Percentiles rank a stretch among this genome's conserved stretches.
phyloP scores from a whole-genome alignment of 176 grass and related monocot genomes.

The Paspalum vaginatum region DNA sequence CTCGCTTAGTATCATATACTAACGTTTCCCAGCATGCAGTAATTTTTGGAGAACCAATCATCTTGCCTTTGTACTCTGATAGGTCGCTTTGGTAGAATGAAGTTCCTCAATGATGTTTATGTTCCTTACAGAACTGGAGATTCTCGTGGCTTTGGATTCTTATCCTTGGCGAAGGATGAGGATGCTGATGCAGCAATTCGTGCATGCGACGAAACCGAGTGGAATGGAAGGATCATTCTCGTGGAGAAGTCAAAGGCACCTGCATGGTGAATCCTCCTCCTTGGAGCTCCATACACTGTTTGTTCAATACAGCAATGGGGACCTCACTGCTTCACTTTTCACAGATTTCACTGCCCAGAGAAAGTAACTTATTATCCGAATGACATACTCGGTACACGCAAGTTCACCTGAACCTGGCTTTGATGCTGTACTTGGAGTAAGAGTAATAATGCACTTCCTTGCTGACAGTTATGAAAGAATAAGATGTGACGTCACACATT shows the following conservation, averaged over 20 bases:
- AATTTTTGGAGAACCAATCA: neutral
- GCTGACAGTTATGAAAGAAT: conserved; percentile 47
- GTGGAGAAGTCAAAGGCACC: conserved; percentile 90
- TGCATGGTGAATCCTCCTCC: conserved; percentile 48
- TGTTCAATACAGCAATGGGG: neutral
- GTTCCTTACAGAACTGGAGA: conserved; percentile 63
- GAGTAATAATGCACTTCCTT: conserved; percentile 60
- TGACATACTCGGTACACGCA: conserved; percentile 58
- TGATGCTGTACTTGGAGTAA: conserved; percentile 60
- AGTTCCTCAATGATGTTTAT: conserved; percentile 38
- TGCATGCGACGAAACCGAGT: conserved; percentile 73
- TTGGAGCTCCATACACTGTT: conserved; percentile 12
- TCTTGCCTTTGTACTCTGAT: conserved; percentile 30
- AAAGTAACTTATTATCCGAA: conserved; percentile 45
- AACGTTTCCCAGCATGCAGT: conserved; percentile 7
- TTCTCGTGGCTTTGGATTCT: conserved; percentile 88
- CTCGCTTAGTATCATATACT: neutral
- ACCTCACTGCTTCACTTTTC: conserved; percentile 38
- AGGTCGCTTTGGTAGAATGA: conserved; percentile 3
- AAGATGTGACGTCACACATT: conserved; percentile 52
- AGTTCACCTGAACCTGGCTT: conserved; percentile 57
- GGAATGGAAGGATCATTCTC: conserved; percentile 89
- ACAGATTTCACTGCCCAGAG: conserved; percentile 42
- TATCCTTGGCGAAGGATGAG: conserved; percentile 79
- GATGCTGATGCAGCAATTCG: conserved; percentile 92